phyloP scores from a whole-genome alignment of 495 filamentous ascomycete species.

The Neurospora tetraspora region DNA sequence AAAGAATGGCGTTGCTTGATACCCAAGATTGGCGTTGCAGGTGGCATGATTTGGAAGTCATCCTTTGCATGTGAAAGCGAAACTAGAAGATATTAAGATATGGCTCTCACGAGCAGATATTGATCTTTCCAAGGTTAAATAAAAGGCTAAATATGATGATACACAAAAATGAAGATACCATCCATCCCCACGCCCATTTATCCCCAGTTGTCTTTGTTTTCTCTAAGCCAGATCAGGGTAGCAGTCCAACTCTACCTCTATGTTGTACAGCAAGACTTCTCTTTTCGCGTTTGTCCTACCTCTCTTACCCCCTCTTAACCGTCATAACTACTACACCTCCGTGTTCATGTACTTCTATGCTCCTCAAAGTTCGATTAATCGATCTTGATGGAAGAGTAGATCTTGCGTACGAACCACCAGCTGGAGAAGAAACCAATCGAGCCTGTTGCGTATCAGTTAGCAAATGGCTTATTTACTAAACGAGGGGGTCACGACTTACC shows the following conservation, averaged over 20 bases:
- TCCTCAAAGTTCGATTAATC: conserved; percentile 42
- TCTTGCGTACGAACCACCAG: conserved; percentile 87
- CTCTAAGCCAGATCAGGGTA: neutral
- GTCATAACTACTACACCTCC: neutral
- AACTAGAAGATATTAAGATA: neutral
- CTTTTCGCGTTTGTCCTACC: neutral
- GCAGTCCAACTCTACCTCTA: neutral
- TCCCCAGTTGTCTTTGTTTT: conserved; percentile 1
- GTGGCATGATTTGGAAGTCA: neutral
- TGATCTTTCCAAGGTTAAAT: neutral
- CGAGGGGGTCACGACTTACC: conserved; percentile 45
- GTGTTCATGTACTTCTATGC: neutral
- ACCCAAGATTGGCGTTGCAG: neutral
- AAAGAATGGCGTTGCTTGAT: neutral
- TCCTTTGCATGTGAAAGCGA: neutral
- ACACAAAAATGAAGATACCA: neutral
- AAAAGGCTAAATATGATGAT: neutral
- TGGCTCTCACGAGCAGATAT: neutral
- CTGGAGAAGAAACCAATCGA: conserved; percentile 92
- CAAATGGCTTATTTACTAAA: neutral
- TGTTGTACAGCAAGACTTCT: neutral
- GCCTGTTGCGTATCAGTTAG: conserved; percentile 40
- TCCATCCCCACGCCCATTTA: neutral
- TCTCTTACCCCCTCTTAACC: neutral
- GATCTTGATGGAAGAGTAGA: conserved; percentile 93